phyloP scores from a whole-genome alignment of 2,329 filamentous ascomycete genomes.

The Remersonia thermophila region DNA sequence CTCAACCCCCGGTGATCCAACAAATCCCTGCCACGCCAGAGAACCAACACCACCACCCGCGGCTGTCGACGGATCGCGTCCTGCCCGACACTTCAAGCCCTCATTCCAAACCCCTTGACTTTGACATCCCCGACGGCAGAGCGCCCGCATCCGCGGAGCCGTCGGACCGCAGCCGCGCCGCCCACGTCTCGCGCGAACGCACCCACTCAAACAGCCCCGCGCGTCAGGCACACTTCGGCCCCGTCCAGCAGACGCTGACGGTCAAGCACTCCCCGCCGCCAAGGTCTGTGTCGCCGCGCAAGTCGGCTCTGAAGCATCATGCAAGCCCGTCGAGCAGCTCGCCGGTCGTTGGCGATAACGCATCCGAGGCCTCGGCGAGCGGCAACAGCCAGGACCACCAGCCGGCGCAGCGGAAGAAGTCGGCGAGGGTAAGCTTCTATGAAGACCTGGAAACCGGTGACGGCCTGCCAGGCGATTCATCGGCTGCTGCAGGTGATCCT shows the following conservation, averaged over 20 bases:
- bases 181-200: conserved; percentile 20
- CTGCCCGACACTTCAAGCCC: too few relatives aligned
- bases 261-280: conserved; percentile 57
- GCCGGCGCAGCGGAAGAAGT: conserved; percentile 53
- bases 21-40: not conserved
- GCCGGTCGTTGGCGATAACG: conserved; percentile 38
- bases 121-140: too few relatives aligned
- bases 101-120: too few relatives aligned
- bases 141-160: too few relatives aligned
- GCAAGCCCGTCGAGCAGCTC: conserved; percentile 41
- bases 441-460: conserved; percentile 30
- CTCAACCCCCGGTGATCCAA: not conserved
- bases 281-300: conserved; percentile 61
- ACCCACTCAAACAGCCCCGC: conserved; percentile 48
- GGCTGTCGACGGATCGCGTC: too few relatives aligned
- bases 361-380: conserved; percentile 32
- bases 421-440: conserved; percentile 66
- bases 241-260: conserved; percentile 39
- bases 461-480: conserved; percentile 29
- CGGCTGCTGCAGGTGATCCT: conserved; percentile 39
- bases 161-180: not conserved
- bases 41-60: too few relatives aligned
- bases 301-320: conserved; percentile 58
- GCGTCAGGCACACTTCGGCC: conserved; percentile 55
- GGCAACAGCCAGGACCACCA: conserved; percentile 16